Percentiles rank a stretch among this genome's conserved stretches.
Evolutionary conservation across 352 stramenopile species (phyloP).

Genomic region (Ochromonadaceae sp.): DNA sequence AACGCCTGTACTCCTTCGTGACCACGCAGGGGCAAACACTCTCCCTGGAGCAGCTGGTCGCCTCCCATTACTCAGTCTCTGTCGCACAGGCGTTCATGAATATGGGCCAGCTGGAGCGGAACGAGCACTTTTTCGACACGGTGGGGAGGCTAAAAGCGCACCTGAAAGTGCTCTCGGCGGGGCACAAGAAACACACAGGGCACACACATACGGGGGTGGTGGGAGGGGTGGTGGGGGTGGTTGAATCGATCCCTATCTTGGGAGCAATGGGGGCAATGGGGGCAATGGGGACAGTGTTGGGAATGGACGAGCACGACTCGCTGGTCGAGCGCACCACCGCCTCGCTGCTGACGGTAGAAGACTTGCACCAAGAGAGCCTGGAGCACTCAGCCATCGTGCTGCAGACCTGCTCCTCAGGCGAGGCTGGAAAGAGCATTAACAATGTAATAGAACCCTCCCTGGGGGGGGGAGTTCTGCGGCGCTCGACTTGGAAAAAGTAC

Average conservation of each 20-base stretch:
- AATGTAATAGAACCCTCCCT: conserved; percentile 1
- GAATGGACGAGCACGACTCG: neutral
- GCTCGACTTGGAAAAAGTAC: conserved; percentile 8
- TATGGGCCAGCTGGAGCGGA: too few relatives aligned
- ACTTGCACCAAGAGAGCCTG: neutral
- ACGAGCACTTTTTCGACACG: too few relatives aligned
- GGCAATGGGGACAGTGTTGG: neutral
- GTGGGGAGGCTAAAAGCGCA: too few relatives aligned
- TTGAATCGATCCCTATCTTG: too few relatives aligned
- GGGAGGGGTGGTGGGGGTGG: too few relatives aligned
- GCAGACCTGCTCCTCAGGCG: neutral
- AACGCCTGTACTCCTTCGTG: conserved; percentile 8
- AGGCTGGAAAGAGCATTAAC: neutral
- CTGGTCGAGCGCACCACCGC: neutral
- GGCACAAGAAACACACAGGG: too few relatives aligned
- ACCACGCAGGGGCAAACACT: neutral
- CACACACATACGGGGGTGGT: too few relatives aligned
- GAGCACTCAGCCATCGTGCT: neutral
- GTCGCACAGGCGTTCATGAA: neutral
- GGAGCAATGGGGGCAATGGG: too few relatives aligned
- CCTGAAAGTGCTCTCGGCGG: too few relatives aligned
- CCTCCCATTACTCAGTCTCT: neutral
- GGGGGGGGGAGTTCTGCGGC: neutral
- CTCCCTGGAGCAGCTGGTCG: conserved; percentile 1
- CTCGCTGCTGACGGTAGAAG: neutral